Percentiles rank a stretch among this genome's conserved stretches.
These are phyloP conservation scores for Xylaria sp. DNA, from an alignment of 2,329 filamentous ascomycete species.

Conservation along the genomic window DNA sequence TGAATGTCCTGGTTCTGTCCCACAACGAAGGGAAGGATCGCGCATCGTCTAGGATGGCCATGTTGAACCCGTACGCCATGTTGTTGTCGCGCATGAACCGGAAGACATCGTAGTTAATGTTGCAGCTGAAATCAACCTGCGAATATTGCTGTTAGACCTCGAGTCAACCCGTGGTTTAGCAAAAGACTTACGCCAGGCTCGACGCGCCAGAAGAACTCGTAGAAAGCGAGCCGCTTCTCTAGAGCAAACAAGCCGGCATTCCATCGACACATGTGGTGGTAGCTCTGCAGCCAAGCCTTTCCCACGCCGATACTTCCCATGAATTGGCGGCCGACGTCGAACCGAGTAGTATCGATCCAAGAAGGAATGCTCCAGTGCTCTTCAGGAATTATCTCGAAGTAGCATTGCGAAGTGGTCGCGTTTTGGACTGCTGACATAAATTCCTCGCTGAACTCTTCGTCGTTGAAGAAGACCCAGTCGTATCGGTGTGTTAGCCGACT, in stretches of 20 bases:
- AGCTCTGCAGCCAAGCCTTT: conserved; percentile 72
- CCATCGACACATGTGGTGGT: conserved; percentile 85
- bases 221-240: conserved; percentile 74
- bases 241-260: conserved; percentile 85
- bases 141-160: conserved; percentile 36
- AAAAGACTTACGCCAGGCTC: conserved; percentile 65
- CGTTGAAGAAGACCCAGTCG: conserved; percentile 90
- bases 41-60: conserved; percentile 59
- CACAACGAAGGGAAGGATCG: conserved; percentile 59
- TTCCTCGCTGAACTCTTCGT: conserved; percentile 78
- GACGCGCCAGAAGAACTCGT: conserved; percentile 70
- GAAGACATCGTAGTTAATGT: conserved; percentile 86
- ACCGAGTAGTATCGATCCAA: conserved; percentile 76
- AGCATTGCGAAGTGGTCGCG: conserved; percentile 75
- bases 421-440: conserved; percentile 77
- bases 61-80: conserved; percentile 78
- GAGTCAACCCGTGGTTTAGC: neutral
- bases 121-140: conserved; percentile 65
- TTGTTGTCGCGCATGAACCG: conserved; percentile 86
- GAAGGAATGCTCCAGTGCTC: conserved; percentile 80
- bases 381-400: conserved; percentile 77
- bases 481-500: conserved; percentile 77
- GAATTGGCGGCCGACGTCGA: conserved; percentile 70
- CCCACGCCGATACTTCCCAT: conserved; percentile 73
- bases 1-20: conserved; percentile 58